phyloP scores from a whole-genome alignment of 2,329 filamentous ascomycete species.

The Amauroascus niger region DNA sequence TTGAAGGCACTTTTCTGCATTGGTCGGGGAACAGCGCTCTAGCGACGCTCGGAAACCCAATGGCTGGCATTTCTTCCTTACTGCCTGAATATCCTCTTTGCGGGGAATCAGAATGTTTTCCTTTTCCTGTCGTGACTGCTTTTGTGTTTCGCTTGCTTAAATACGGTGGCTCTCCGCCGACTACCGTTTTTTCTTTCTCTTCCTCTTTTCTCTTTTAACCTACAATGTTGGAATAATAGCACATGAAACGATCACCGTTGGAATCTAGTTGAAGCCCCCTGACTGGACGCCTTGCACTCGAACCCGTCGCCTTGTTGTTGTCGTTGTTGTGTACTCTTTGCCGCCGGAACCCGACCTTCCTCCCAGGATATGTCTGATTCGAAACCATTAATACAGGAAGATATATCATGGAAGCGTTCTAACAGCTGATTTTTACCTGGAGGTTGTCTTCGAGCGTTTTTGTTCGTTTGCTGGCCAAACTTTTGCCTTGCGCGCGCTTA shows the following conservation, averaged over 20 bases:
- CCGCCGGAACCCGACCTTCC: constrained; percentile 6
- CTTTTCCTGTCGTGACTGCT: not conserved
- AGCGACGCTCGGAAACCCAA: not conserved
- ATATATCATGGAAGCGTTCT: constrained; percentile 14
- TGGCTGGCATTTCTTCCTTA: not conserved
- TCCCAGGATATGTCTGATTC: constrained; percentile 17
- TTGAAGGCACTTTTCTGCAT: not conserved
- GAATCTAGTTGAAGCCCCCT: constrained; percentile 9
- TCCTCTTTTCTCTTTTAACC: not conserved
- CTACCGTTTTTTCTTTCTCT: not conserved
- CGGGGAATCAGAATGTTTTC: not conserved
- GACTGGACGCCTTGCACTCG: not conserved
- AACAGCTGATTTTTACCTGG: constrained; percentile 1
- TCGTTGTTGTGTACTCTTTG: constrained; percentile 9
- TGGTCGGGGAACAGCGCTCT: not conserved
- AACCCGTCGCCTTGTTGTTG: not conserved
- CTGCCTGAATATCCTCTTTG: constrained; percentile 4
- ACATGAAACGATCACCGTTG: constrained; percentile 5
- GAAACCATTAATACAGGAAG: constrained; percentile 14
- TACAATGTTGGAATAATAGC: constrained; percentile 1
- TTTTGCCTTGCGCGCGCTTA: constrained; percentile 5
- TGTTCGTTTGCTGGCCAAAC: constrained; percentile 4
- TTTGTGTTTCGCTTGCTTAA: not conserved
- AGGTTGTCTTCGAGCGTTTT: not conserved
- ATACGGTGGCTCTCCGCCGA: not conserved